phyloP scores from a whole-genome alignment of 2,329 filamentous ascomycete species.

The Macroventuria anomochaeta region DNA sequence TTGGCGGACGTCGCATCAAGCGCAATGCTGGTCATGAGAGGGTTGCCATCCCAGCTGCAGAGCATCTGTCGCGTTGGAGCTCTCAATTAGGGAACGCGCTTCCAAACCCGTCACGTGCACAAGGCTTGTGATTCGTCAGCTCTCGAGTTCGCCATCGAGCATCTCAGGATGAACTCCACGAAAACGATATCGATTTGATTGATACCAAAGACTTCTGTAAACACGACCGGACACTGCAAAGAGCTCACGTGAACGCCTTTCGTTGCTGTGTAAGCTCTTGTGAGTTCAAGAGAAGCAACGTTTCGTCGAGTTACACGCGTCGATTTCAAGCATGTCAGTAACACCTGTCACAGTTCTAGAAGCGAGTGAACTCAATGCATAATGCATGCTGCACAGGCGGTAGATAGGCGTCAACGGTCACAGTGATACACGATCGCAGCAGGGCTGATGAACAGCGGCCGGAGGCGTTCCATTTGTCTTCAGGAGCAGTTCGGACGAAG shows the following conservation, averaged over 20 bases:
- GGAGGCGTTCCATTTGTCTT: constrained; percentile 1
- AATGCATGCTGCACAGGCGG: constrained; percentile 8
- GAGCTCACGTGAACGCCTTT: not conserved
- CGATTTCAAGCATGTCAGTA: constrained; percentile 5
- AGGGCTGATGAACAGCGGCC: not conserved
- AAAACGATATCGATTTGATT: not conserved
- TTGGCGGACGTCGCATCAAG: constrained; percentile 57
- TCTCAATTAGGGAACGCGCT: constrained; percentile 12
- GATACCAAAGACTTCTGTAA: too few relatives aligned
- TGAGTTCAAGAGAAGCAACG: not conserved
- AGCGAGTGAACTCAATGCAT: not conserved
- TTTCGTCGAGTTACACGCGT: constrained; percentile 4
- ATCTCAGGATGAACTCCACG: not conserved
- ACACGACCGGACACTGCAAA: not conserved
- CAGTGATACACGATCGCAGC: constrained; percentile 2
- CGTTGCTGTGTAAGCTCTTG: not conserved
- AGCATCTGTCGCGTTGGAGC: constrained; percentile 15
- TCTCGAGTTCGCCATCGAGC: not conserved
- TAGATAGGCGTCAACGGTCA: not conserved
- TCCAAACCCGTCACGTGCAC: not conserved
- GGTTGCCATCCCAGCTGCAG: constrained; percentile 16
- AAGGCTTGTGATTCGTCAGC: not conserved
- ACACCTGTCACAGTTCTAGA: constrained; percentile 15
- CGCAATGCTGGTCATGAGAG: constrained; percentile 33
- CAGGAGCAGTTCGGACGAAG: constrained; percentile 8